These are phyloP conservation scores for Ilyonectria destructans DNA, from an alignment of 2,329 filamentous ascomycete genomes.

Conservation along the genomic window DNA sequence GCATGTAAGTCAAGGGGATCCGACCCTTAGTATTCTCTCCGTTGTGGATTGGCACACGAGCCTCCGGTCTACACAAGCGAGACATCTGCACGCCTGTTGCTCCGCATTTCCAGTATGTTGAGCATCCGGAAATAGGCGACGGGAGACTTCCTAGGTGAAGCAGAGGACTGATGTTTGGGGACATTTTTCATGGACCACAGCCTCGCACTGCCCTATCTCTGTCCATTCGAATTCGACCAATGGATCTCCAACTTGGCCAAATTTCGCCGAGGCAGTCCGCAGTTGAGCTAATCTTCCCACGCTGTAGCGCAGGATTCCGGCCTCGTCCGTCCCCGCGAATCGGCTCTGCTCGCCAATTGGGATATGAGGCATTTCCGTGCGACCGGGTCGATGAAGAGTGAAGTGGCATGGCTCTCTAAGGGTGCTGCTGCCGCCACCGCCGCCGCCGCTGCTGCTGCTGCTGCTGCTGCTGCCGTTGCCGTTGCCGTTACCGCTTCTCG, in stretches of 20 bases:
- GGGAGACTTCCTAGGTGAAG: background rate
- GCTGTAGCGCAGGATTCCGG: conserved; percentile 34
- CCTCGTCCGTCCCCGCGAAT: conserved; percentile 35
- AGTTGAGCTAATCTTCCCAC: conserved; percentile 15
- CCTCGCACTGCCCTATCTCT: conserved; percentile 6
- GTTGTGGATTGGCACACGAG: conserved; percentile 23
- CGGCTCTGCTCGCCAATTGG: conserved; percentile 30
- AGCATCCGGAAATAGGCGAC: conserved; percentile 10
- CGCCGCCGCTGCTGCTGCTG: conserved; percentile 3
- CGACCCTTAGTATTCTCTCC: conserved; percentile 16
- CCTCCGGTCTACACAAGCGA: conserved; percentile 7
- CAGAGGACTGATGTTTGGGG: background rate
- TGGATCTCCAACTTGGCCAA: background rate
- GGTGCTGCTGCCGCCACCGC: conserved; percentile 32
- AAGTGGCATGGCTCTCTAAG: conserved; percentile 41
- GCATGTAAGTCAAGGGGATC: conserved; percentile 27
- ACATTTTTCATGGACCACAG: background rate
- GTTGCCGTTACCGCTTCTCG: conserved; percentile 9
- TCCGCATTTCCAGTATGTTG: conserved; percentile 8
- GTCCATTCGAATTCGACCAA: background rate
- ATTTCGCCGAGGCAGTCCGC: background rate
- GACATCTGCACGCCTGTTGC: background rate
- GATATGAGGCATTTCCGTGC: conserved; percentile 48
- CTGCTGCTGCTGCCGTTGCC: conserved; percentile 11
- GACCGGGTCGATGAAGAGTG: conserved; percentile 33